A percentile compares a stretch with the other conserved stretches of the same genome.
These are phyloP conservation scores for Fusarium concolor DNA, from an alignment of 2,329 filamentous ascomycete species.

Conservation along the genomic window DNA sequence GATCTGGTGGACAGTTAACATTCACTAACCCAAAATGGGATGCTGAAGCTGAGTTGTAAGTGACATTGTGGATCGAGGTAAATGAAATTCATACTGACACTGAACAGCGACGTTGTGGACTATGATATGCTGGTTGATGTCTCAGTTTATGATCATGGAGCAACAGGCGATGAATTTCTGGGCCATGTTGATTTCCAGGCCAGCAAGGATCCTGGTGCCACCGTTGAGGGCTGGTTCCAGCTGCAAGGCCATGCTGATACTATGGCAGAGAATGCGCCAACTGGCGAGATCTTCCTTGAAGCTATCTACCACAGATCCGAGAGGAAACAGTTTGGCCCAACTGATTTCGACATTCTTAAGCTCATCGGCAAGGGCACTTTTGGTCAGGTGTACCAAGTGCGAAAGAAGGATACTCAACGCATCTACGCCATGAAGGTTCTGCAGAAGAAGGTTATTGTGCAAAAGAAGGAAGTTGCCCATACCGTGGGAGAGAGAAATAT, in stretches of 20 bases:
- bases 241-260: slow-evolving; percentile 81
- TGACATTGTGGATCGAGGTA: not conserved
- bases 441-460: slow-evolving; percentile 99
- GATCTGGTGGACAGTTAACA: slow-evolving; percentile 63
- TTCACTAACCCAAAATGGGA: slow-evolving; percentile 94
- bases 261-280: slow-evolving; percentile 75
- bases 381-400: slow-evolving; percentile 97
- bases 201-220: slow-evolving; percentile 73
- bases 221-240: slow-evolving; percentile 86
- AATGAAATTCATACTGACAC: slow-evolving; percentile 20
- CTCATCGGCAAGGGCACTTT: slow-evolving; percentile 98
- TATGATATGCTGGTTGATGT: slow-evolving; percentile 91
- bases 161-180: slow-evolving; percentile 87
- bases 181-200: slow-evolving; percentile 87
- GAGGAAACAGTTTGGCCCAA: slow-evolving; percentile 91
- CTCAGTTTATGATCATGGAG: slow-evolving; percentile 87
- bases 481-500: slow-evolving; percentile 98
- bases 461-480: slow-evolving; percentile 99
- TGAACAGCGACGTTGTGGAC: slow-evolving; percentile 89
- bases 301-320: slow-evolving; percentile 88
- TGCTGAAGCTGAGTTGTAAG: slow-evolving; percentile 94
- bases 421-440: slow-evolving; percentile 99
- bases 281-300: slow-evolving; percentile 90
- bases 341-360: slow-evolving; percentile 95
- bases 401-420: slow-evolving; percentile 93